Percentiles rank a stretch among this genome's conserved stretches.
Evolutionary conservation across 169 alveolate species (phyloP).

Genomic region (Plasmodium knowlesi): DNA sequence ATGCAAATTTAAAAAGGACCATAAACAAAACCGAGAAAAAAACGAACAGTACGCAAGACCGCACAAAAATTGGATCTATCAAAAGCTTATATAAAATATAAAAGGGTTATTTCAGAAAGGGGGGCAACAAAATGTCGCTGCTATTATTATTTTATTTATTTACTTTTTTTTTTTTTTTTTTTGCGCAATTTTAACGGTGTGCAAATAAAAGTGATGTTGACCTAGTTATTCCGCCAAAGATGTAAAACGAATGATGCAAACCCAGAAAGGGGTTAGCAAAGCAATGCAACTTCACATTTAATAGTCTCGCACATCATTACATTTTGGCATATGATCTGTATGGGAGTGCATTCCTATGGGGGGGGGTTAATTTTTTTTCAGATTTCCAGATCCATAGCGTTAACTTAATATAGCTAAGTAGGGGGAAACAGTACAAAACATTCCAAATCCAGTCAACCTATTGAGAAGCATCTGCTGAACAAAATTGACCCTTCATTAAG

Average conservation of each 20-base stretch:
- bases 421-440: not conserved
- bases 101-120: not conserved
- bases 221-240: not conserved
- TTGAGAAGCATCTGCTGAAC: not conserved
- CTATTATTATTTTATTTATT: too few relatives aligned
- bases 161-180: constrained; percentile 5
- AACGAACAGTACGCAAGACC: not conserved
- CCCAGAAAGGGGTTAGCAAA: not conserved
- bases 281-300: not conserved
- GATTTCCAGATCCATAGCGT: not conserved
- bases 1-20: constrained; percentile 29
- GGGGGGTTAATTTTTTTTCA: not conserved
- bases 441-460: not conserved
- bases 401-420: not conserved
- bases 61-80: not conserved
- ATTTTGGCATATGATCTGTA: not conserved
- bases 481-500: not conserved
- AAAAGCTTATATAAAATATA: constrained; percentile 57
- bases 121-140: not conserved
- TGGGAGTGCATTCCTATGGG: not conserved
- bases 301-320: not conserved
- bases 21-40: constrained; percentile 28
- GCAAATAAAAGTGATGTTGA: not conserved
- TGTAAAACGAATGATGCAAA: not conserved
- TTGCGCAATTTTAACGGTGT: not conserved